Percentiles rank a stretch among this genome's conserved stretches.
Conservation (phyloP, 2,329 filamentous ascomycete genomes). For the Botrytis aclada region DNA sequence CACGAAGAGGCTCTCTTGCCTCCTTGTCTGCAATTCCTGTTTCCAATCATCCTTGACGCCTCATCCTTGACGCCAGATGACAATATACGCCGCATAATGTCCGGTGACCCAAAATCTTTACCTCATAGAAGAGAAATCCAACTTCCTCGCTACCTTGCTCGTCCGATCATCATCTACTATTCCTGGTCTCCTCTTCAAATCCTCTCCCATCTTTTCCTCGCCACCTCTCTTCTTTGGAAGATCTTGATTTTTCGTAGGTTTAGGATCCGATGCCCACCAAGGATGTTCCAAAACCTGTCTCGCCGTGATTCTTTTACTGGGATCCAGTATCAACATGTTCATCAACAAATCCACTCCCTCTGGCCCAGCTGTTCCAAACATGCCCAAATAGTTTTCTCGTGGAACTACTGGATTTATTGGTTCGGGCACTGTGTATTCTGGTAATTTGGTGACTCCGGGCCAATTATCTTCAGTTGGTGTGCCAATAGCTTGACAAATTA, state of each 20-base stretch:
- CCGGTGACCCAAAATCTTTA: conserved; percentile 16
- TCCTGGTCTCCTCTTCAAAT: conserved; percentile 60
- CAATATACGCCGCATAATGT: background rate
- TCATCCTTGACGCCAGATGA: conserved; percentile 14
- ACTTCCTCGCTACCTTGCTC: conserved; percentile 51
- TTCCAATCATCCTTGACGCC: conserved; percentile 10
- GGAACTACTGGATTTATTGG: conserved; percentile 55
- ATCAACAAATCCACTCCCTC: conserved; percentile 86
- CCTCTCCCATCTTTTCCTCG: conserved; percentile 73
- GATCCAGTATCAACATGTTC: conserved; percentile 80
- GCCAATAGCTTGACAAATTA: conserved; percentile 82
- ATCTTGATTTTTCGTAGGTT: conserved; percentile 76
- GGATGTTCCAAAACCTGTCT: conserved; percentile 73
- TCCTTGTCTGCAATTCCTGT: background rate
- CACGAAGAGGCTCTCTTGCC: background rate
- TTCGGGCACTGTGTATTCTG: conserved; percentile 72
- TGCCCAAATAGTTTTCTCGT: conserved; percentile 68
- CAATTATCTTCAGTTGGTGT: conserved; percentile 93
- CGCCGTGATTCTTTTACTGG: conserved; percentile 77
- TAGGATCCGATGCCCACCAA: conserved; percentile 83
- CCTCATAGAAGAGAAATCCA: conserved; percentile 37
- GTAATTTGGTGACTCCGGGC: conserved; percentile 82
- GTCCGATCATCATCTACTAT: conserved; percentile 65
- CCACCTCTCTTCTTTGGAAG: conserved; percentile 75
- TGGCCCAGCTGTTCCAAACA: conserved; percentile 76